Percentiles rank a stretch among this genome's conserved stretches.
phyloP scores from a whole-genome alignment of 305 asterid genomes.

The Fraxinus greggii region DNA sequence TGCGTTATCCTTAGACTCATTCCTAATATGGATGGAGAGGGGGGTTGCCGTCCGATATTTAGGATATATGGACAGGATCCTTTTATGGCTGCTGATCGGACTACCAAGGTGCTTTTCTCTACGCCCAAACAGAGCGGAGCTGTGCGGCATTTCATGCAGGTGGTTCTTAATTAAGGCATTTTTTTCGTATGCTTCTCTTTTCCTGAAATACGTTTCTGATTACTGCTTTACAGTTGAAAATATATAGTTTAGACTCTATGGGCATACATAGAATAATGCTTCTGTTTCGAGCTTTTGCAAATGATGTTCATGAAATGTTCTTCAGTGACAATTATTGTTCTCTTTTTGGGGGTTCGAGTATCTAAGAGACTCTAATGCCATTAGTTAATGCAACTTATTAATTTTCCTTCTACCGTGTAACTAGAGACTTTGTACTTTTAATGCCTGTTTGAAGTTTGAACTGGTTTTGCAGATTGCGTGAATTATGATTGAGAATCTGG shows the following conservation, averaged over 20 bases:
- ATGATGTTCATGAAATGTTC: not conserved
- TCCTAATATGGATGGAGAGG: slow-evolving; percentile 50
- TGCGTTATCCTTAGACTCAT: slow-evolving; percentile 46
- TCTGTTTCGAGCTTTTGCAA: not conserved
- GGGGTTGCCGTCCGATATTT: slow-evolving; percentile 57
- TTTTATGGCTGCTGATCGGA: slow-evolving; percentile 48
- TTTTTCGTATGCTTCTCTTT: not conserved
- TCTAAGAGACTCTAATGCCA: not conserved
- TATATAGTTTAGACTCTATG: not conserved
- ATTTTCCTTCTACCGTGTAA: not conserved
- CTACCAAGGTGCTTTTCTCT: slow-evolving; percentile 50
- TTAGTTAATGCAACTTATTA: not conserved
- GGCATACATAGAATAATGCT: not conserved
- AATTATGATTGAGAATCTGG: not conserved
- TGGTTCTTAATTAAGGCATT: slow-evolving; percentile 21
- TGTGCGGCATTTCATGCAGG: slow-evolving; percentile 53
- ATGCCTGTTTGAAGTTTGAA: not conserved
- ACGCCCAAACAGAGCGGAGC: slow-evolving; percentile 34
- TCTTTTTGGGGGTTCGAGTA: not conserved
- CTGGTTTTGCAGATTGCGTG: not conserved
- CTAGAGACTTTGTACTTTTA: not conserved
- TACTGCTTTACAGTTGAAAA: not conserved
- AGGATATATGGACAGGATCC: slow-evolving; percentile 62
- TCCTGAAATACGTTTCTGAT: not conserved
- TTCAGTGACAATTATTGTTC: not conserved